These are phyloP conservation scores for Fusarium chlamydosporum DNA, from an alignment of 2,329 filamentous ascomycete genomes.

Conservation along the genomic window DNA sequence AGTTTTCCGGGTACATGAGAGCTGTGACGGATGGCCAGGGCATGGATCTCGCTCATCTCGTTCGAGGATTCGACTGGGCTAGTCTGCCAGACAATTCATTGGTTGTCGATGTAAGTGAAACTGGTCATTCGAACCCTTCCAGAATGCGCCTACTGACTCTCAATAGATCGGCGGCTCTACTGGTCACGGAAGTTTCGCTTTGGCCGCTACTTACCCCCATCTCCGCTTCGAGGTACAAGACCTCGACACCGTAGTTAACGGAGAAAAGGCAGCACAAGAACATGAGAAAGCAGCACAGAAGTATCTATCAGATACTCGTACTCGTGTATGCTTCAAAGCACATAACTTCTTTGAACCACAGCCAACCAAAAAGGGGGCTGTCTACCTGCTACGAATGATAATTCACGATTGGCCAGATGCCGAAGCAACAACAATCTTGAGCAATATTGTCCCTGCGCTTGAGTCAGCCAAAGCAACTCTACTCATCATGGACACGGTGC, in stretches of 20 bases:
- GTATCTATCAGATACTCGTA: not conserved
- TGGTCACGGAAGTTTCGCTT: conserved; percentile 10
- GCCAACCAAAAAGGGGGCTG: not conserved
- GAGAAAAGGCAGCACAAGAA: not conserved
- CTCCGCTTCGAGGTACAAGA: conserved; percentile 15
- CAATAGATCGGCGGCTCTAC: conserved; percentile 13
- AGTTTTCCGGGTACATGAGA: conserved; percentile 20
- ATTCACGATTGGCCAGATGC: conserved; percentile 18
- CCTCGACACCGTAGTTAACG: conserved; percentile 2
- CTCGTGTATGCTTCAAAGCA: not conserved
- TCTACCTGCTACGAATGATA: conserved; percentile 13
- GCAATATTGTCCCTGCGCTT: conserved; percentile 8
- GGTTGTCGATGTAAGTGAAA: conserved; percentile 9
- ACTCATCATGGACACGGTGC: conserved; percentile 24
- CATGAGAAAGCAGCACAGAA: conserved; percentile 2
- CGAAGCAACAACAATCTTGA: conserved; percentile 9
- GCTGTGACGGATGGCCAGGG: conserved; percentile 4
- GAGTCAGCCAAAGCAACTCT: not conserved
- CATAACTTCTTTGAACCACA: conserved; percentile 3
- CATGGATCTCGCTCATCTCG: conserved; percentile 11
- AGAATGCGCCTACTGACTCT: not conserved
- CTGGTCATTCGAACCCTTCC: too few species aligned
- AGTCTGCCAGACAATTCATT: not conserved
- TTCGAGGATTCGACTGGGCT: conserved; percentile 10
- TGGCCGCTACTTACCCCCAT: conserved; percentile 1